phyloP scores from a whole-genome alignment of 768 basidiomycete genomes.

The Boletales sp. region DNA sequence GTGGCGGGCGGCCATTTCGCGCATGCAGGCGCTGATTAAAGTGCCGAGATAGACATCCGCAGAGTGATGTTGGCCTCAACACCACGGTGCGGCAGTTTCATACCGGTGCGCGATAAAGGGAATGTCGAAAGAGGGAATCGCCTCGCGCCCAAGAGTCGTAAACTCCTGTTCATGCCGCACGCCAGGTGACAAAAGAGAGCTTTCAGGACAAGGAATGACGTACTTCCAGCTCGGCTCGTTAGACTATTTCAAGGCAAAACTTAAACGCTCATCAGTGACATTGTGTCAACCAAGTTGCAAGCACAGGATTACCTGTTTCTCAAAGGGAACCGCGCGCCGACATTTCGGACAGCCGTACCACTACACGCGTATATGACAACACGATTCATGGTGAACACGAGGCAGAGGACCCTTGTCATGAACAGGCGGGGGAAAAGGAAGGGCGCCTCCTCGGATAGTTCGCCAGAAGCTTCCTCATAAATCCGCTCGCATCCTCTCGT shows the following conservation, averaged over 20 bases:
- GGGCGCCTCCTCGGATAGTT: slow-evolving; percentile 1
- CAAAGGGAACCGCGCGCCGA: slow-evolving; percentile 1
- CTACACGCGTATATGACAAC: slow-evolving; percentile 11
- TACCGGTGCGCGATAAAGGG: slow-evolving; percentile 9
- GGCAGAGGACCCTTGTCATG: slow-evolving; percentile 14
- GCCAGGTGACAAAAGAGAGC: slow-evolving; percentile 7
- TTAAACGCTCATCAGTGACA: slow-evolving; percentile 12
- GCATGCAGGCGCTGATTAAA: slow-evolving; percentile 11
- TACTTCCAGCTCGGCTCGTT: slow-evolving; percentile 16
- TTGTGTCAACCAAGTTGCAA: slow-evolving; percentile 7
- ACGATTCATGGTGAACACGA: slow-evolving; percentile 23
- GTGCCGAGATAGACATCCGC: slow-evolving; percentile 19
- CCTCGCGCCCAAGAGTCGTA: slow-evolving; percentile 16
- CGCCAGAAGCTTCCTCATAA: slow-evolving; percentile 8
- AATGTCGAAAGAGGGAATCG: slow-evolving; percentile 17
- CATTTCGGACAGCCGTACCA: slow-evolving; percentile 8
- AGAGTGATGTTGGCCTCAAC: slow-evolving; percentile 13
- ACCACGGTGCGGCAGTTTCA: slow-evolving; percentile 17
- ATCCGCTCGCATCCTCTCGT: slow-evolving; percentile 5
- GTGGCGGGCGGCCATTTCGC: slow-evolving; percentile 18
- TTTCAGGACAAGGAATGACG: slow-evolving; percentile 25
- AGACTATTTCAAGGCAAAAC: slow-evolving; percentile 24
- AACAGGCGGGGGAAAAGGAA: slow-evolving; percentile 8
- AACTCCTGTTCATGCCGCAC: slow-evolving; percentile 5
- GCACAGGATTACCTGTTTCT: slow-evolving; percentile 13